A percentile compares a stretch with the other conserved stretches of the same genome.
These are phyloP conservation scores for Hypoxylon rickii DNA, from an alignment of 495 filamentous ascomycete genomes.

Conservation along the genomic window DNA sequence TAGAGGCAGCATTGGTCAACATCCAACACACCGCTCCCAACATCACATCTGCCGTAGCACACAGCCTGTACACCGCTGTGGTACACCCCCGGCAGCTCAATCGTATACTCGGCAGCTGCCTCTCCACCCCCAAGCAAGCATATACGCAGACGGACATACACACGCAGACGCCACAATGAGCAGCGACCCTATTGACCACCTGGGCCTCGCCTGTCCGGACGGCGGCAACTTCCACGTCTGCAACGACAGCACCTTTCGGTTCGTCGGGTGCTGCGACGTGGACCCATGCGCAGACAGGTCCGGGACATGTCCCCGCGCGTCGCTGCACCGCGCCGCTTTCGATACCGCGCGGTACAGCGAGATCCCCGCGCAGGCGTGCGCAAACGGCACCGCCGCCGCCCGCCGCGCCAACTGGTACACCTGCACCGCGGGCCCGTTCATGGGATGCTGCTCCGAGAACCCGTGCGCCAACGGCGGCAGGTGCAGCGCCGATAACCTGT, in stretches of 20 bases:
- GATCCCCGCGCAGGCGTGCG: slow-evolving; percentile 30
- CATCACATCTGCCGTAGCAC: no score
- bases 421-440: slow-evolving; percentile 34
- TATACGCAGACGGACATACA: neutral
- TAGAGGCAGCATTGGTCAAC: no score
- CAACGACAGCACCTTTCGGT: slow-evolving; percentile 21
- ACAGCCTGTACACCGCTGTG: no score
- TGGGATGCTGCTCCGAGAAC: slow-evolving; percentile 42
- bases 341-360: slow-evolving; percentile 9
- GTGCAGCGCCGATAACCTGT: slow-evolving; percentile 27
- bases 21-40: no score
- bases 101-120: neutral
- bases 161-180: slow-evolving; percentile 3
- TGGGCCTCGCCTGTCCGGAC: slow-evolving; percentile 36
- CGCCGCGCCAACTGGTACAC: slow-evolving; percentile 32
- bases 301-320: slow-evolving; percentile 29
- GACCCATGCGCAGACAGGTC: slow-evolving; percentile 39
- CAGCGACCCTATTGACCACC: slow-evolving; percentile 16
- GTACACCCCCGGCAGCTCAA: no score
- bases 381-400: neutral
- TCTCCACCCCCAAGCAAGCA: neutral
- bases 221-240: slow-evolving; percentile 41
- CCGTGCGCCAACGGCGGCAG: slow-evolving; percentile 27
- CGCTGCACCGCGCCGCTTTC: slow-evolving; percentile 31
- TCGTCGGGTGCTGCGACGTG: slow-evolving; percentile 43